Percentiles rank a stretch among this genome's conserved stretches.
Evolutionary conservation across 768 basidiomycete species (phyloP).

Genomic region (Suillus luteus): DNA sequence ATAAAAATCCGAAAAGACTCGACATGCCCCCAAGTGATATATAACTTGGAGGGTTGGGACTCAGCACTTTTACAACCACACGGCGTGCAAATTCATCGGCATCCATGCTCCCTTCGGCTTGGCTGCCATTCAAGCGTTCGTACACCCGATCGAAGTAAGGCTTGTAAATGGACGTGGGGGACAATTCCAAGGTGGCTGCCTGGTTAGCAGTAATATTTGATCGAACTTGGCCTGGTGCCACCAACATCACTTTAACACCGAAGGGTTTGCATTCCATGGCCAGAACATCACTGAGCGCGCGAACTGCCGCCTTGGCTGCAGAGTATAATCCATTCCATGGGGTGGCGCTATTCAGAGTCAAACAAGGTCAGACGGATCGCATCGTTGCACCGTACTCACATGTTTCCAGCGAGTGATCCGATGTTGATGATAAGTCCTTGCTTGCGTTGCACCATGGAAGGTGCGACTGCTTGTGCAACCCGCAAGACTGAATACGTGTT

Average conservation of each 20-base stretch:
- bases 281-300: slow-evolving; percentile 61
- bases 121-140: slow-evolving; percentile 56
- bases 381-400: slow-evolving; percentile 41
- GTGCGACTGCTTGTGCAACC: slow-evolving; percentile 61
- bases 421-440: slow-evolving; percentile 73
- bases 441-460: slow-evolving; percentile 67
- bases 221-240: slow-evolving; percentile 64
- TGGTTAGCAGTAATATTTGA: slow-evolving; percentile 68
- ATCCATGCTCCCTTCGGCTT: slow-evolving; percentile 49
- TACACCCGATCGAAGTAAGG: slow-evolving; percentile 54
- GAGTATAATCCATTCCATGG: slow-evolving; percentile 70
- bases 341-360: slow-evolving; percentile 46
- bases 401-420: slow-evolving; percentile 64
- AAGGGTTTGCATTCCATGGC: slow-evolving; percentile 77
- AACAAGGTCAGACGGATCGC: neutral
- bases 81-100: slow-evolving; percentile 52
- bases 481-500: slow-evolving; percentile 66
- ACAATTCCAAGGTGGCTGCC: slow-evolving; percentile 42
- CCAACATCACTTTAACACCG: slow-evolving; percentile 67
- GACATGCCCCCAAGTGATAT: slow-evolving; percentile 50
- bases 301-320: slow-evolving; percentile 59
- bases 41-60: slow-evolving; percentile 50
- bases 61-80: slow-evolving; percentile 53
- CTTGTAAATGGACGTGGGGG: slow-evolving; percentile 56
- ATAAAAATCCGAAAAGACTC: slow-evolving; percentile 17